These are phyloP conservation scores for Durotheca rogersii DNA, from an alignment of 495 filamentous ascomycete genomes.

Conservation along the genomic window DNA sequence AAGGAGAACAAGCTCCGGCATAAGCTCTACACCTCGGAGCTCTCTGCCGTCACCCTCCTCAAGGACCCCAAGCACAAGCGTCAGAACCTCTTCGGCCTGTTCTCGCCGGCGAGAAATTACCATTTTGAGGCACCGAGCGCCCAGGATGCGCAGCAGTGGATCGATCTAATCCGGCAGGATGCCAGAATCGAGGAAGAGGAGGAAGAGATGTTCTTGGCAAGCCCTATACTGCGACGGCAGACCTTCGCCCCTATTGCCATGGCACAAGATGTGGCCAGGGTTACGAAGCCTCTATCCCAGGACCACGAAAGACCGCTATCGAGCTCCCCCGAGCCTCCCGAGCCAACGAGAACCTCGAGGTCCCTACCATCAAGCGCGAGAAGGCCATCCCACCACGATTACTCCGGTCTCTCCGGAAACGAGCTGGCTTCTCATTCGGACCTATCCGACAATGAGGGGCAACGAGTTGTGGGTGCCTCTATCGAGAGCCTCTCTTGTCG, in stretches of 20 bases:
- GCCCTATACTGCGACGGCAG: conserved; percentile 49
- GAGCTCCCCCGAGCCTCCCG: conserved; percentile 64
- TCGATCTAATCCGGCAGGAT: conserved; percentile 74
- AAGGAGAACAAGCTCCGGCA: conserved; percentile 85
- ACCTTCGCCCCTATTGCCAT: conserved; percentile 34
- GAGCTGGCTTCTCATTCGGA: conserved; percentile 89
- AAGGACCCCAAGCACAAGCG: conserved; percentile 82
- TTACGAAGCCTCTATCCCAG: conserved; percentile 4
- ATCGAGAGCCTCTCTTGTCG: conserved; percentile 46
- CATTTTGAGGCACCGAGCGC: conserved; percentile 75
- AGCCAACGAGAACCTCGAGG: conserved; percentile 33
- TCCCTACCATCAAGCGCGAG: conserved; percentile 42
- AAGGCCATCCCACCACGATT: conserved; percentile 61
- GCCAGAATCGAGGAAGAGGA: conserved; percentile 85
- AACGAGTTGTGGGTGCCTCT: conserved; percentile 43
- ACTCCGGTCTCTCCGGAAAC: conserved; percentile 70
- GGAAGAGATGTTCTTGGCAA: conserved; percentile 70
- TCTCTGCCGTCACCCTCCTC: conserved; percentile 85
- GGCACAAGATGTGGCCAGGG: conserved; percentile 7
- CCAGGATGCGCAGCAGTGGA: conserved; percentile 84
- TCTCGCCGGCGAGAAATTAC: conserved; percentile 86
- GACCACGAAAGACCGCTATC: conserved; percentile 48
- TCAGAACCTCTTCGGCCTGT: conserved; percentile 85
- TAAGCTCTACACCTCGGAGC: conserved; percentile 82
- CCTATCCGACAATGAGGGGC: conserved; percentile 71